Evolutionary conservation across 2,329 filamentous ascomycete genomes (phyloP).

Genomic region (Tolypocladium tundrense): DNA sequence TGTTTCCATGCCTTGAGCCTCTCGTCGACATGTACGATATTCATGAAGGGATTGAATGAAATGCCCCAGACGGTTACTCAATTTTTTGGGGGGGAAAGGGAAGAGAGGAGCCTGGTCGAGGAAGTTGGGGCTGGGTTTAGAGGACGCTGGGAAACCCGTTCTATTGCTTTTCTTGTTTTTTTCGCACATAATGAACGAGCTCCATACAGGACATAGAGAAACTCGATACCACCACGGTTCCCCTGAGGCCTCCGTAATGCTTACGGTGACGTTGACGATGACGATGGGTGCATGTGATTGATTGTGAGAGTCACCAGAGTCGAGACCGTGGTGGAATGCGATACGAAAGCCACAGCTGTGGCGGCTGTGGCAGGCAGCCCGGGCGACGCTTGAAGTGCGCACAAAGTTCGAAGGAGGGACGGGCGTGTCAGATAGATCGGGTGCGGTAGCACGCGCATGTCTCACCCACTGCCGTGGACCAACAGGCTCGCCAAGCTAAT

Average conservation of each 20-base stretch:
- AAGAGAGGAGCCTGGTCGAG: neutral
- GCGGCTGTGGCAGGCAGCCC: neutral
- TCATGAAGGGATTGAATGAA: constrained; percentile 1
- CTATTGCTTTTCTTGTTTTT: neutral
- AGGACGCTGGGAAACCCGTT: neutral
- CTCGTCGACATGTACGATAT: constrained; percentile 1
- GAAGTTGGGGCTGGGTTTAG: neutral
- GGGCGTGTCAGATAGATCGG: constrained; percentile 1
- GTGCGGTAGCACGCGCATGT: neutral
- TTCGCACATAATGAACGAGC: neutral
- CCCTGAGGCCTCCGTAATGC: neutral
- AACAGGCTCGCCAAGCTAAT: neutral
- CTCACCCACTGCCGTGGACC: neutral
- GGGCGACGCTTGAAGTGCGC: neutral
- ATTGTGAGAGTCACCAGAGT: neutral
- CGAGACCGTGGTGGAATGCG: neutral
- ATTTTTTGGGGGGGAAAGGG: neutral
- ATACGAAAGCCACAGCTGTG: neutral
- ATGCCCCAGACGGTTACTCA: neutral
- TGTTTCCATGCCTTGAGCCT: neutral
- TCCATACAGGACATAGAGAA: neutral
- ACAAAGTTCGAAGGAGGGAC: neutral
- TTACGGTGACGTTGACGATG: neutral
- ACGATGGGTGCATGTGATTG: neutral
- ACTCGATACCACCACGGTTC: neutral